Evolutionary conservation across 345 rosid genomes (phyloP), one percentile per base, ranked within the genome.

Genomic region (Reutealis trisperma): DNA sequence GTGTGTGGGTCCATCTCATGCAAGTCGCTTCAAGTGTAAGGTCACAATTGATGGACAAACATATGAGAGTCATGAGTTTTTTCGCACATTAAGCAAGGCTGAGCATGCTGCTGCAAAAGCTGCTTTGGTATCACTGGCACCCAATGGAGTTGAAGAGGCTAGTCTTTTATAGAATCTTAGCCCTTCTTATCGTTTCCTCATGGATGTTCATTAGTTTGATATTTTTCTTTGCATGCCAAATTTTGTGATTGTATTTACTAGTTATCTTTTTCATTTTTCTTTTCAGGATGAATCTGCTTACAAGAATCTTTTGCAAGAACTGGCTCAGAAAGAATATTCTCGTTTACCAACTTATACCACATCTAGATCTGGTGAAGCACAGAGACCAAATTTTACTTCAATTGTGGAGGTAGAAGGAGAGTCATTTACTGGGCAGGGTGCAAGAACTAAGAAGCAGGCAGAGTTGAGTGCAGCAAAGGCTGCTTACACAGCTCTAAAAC

Each of bases 401-500:
- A 84, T 76, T 8, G 93, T 89, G 67, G 87, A 84, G 67, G 75
- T 90, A 54, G 76, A 32, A 15, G 91, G 88, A 63, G 70, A 81
- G 57, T 0, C 11, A 44, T 92, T 87, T 73, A 71, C 8, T 14
- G 95, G 97, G 45, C 82, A 83, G 21, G 87, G 63, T 60, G 81
- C 90, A 12, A 89, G 73, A 81, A 86, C 89, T 19, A 90, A 89
- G 81, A 92, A 89, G 66, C 73, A 82, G 12, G 91, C 97, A 4
- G 93, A 92, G 83, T 62, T 83, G 75, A 88, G 74, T 74, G 95
- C 93, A 11, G 97, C 97, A n/a, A 92, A 87, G 78, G 79, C 84
- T 24, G 95, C 97, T 67, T 90, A 83, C 67, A 66, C 69, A n/a
- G 76, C 77, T 34, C 51, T 89, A 32, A 87, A 73, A 79, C 74